phyloP scores from a whole-genome alignment of 2,329 filamentous ascomycete species.

The Botrytis fabae region DNA sequence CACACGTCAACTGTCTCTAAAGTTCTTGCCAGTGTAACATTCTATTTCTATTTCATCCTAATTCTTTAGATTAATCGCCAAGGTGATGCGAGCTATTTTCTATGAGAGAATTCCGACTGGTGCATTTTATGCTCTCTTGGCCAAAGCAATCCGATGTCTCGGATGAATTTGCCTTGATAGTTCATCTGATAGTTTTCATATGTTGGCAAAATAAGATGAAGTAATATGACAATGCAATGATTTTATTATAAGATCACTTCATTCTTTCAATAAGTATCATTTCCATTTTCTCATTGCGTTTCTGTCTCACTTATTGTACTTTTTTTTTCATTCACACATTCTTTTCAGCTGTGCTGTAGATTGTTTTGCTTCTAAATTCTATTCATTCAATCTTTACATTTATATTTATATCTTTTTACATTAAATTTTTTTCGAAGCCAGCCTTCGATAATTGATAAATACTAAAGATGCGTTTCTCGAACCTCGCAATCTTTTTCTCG shows the following conservation, averaged over 20 bases:
- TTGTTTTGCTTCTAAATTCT: neutral
- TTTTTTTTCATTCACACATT: neutral
- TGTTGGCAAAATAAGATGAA: neutral
- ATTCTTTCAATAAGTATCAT: neutral
- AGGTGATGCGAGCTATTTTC: neutral
- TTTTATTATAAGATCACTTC: neutral
- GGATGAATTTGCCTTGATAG: neutral
- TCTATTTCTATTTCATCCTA: neutral
- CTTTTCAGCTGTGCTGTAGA: slow-evolving; percentile 1
- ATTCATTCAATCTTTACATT: neutral
- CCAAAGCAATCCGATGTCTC: neutral
- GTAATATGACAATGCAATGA: neutral
- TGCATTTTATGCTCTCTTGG: neutral
- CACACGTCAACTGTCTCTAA: neutral
- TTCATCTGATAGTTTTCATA: neutral
- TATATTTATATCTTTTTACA: neutral
- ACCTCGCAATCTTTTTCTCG: neutral
- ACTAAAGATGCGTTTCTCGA: neutral
- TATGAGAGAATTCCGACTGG: neutral
- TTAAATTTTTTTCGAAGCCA: neutral
- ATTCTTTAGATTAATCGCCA: neutral
- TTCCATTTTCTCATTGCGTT: neutral
- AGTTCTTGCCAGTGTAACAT: neutral
- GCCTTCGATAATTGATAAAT: neutral
- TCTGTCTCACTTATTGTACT: neutral